Conservation (phyloP, 108 stramenopile species). For the Nitzschia putrida region DNA sequence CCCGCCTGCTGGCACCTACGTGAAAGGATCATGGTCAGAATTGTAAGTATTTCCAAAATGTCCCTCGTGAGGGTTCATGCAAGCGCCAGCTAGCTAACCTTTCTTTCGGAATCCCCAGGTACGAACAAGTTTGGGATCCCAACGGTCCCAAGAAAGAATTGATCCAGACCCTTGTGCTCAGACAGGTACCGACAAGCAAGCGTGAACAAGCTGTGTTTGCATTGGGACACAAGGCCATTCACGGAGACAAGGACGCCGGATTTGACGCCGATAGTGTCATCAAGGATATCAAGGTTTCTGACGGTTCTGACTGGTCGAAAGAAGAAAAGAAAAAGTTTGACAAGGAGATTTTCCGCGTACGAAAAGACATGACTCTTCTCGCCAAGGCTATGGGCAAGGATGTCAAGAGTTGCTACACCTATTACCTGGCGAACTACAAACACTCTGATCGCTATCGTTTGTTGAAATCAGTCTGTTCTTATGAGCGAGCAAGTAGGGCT, state of each 20-base stretch:
- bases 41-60: constrained; percentile 28
- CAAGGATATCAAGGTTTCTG: constrained; percentile 27
- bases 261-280: constrained; percentile 42
- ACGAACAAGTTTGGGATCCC: constrained; percentile 64
- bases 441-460: constrained; percentile 65
- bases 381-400: constrained; percentile 50
- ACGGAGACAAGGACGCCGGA: constrained; percentile 43
- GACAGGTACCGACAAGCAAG: constrained; percentile 48
- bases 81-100: too few relatives aligned
- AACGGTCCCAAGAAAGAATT: constrained; percentile 34
- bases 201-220: constrained; percentile 55
- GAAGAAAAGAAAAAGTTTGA: constrained; percentile 60
- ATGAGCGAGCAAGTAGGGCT: constrained; percentile 38
- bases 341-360: constrained; percentile 52
- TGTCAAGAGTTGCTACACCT: constrained; percentile 48
- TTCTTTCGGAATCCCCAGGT: constrained; percentile 25
- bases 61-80: too few relatives aligned
- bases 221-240: constrained; percentile 23
- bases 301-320: constrained; percentile 71
- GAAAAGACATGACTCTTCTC: constrained; percentile 62
- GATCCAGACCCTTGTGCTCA: constrained; percentile 49
- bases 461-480: constrained; percentile 51
- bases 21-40: neutral
- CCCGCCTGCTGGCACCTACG: constrained; percentile 44
- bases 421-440: constrained; percentile 74